Evolutionary conservation across 371 early-diverging fungal genomes (phyloP), one percentile per base, ranked within the genome.

Genomic region (Rhizopus delemar): DNA sequence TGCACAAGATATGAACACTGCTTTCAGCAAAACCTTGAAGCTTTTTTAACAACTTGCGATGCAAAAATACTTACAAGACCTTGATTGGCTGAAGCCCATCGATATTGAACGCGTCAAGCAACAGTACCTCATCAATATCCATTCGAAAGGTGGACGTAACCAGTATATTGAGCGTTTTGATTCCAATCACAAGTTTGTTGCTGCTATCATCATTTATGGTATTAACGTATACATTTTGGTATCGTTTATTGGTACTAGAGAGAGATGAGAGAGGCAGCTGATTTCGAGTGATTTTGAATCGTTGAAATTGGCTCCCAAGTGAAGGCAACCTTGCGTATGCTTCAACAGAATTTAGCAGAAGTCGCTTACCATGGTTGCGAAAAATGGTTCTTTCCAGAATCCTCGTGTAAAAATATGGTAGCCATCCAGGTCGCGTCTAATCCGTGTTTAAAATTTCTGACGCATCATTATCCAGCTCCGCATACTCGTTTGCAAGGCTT

Each of bases 171-270:
- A 49, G 22, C 49, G 3, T 15, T 49, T 49, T 49, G 5, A 28
- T 49, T 12, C 49, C 28, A 15, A 8, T 49, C 49, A 49, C 49
- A 49, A 49, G 22, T 28, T 49, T 49, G 49, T 49, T 49, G 16
- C 4, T 49, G 49, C 22, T 49, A 28, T 8, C 16, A 28, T 49
- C 31, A 3, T 49, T 22, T 28, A 49, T 49, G 49, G 22, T 28
- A 49, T 5, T 15, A 49, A 49, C 49, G 12, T 8, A 28, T 6
- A 49, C 8, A 49, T 49, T 28, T 49, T 12, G 49, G 29, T 49
- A 49, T 49, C 22, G 49, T 0, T 4, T 28, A 8, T 28, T 28
- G 28, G 12, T 28, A 12, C 12, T 12, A 29, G 22, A 12, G 22
- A 32, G 13, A 7, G 32, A 5, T 22, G 49, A 49, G 22, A 28